Evolutionary conservation across 169 alveolate genomes (phyloP).

Genomic region (Cytauxzoon felis): DNA sequence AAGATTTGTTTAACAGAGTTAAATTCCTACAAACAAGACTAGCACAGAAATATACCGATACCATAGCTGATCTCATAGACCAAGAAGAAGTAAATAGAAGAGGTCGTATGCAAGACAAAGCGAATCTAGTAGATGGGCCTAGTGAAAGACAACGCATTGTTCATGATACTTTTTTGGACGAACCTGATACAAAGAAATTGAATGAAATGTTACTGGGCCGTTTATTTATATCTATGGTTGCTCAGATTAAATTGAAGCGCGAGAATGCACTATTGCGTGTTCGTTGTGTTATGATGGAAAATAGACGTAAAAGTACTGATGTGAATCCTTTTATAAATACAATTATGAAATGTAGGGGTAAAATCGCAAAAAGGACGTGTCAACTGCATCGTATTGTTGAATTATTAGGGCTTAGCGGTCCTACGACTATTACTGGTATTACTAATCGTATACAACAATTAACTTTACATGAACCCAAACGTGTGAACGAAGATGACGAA

Average conservation of each 20-base stretch:
- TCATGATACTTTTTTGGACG: background rate
- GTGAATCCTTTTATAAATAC: conserved; percentile 13
- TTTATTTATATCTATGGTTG: background rate
- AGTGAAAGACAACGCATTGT: conserved; percentile 8
- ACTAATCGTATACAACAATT: conserved; percentile 9
- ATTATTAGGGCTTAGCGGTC: conserved; percentile 20
- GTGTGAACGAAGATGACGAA: background rate
- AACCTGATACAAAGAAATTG: conserved; percentile 5
- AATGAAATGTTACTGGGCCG: background rate
- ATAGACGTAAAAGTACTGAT: background rate
- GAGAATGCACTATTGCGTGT: conserved; percentile 2
- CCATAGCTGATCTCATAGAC: conserved; percentile 3
- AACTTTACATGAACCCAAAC: conserved; percentile 1
- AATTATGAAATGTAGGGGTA: conserved; percentile 39
- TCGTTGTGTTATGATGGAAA: background rate
- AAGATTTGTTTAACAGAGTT: background rate
- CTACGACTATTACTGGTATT: conserved; percentile 26
- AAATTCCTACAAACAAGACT: background rate
- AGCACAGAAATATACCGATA: conserved; percentile 21
- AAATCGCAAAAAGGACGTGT: conserved; percentile 40
- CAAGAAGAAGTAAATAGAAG: conserved; percentile 3
- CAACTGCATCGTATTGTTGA: conserved; percentile 16
- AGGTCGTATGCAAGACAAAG: conserved; percentile 6
- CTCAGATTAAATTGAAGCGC: conserved; percentile 3
- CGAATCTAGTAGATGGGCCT: conserved; percentile 2